Evolutionary conservation across 164 flowering plant species (phyloP), one percentile per base, ranked within the genome.

Genomic region (Paratinospora sagittata): DNA sequence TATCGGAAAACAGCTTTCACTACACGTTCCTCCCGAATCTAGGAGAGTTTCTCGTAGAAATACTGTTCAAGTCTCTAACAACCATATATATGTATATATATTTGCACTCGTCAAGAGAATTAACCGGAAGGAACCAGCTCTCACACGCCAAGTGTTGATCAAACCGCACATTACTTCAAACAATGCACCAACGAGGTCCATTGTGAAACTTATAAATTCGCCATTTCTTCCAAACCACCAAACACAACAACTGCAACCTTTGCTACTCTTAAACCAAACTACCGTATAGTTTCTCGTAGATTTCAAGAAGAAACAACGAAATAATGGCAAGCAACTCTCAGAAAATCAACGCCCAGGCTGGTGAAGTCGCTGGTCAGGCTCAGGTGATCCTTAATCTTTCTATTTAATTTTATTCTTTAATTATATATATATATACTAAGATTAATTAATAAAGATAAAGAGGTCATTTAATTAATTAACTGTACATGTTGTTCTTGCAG

Each of bases 271-370:
- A n/a, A n/a, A n/a, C n/a, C 24, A 21, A 13, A 13, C 4, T 17
- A 49, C n/a, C 12, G 16, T 16, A 3, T 19, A 63, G 5, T 3
- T 63, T 27, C 8, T 26, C n/a, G 3, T 27, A 27, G 36, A 12
- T 63, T 27, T 36, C 23, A 9, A 63, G 16, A 16, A 17, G n/a
- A 9, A 24, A 27, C 6, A 62, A 68, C n/a, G n/a, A n/a, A n/a
- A n/a, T n/a, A 66, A 77, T 77, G 79, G 79, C 79, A 77, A 66
- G 79, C 73, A 72, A 61, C 34, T 17, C 34, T 26, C 72, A 63
- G 37, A 63, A 33, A 19, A 19, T 77, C 11, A 30, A 23, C n/a
- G 16, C 23, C 71, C 24, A 66, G 43, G 76, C 78, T 27, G 76
- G 78, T 14, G 74, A 75, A 45, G 23, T 47, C 19, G 57, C 75